A percentile compares a stretch with the other conserved stretches of the same genome.
phyloP scores from a whole-genome alignment of 1,139 yeast genomes.

The Meyerozyma carpophila region DNA sequence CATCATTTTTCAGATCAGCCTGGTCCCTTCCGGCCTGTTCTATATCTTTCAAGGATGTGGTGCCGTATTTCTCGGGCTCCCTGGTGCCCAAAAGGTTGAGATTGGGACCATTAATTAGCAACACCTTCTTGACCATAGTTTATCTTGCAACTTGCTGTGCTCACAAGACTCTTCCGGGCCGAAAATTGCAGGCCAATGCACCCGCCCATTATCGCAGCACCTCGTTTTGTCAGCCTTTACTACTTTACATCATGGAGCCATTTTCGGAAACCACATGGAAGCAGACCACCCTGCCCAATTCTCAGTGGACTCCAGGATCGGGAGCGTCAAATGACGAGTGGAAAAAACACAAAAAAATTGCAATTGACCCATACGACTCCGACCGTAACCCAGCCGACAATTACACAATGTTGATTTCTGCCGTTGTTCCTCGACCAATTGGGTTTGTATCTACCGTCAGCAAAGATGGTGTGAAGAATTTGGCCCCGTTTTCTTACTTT shows the following conservation, averaged over 20 bases:
- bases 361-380: conserved; percentile 44
- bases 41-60: conserved; percentile 36
- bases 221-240: too few species aligned
- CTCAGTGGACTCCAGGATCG: conserved; percentile 44
- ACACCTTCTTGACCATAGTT: conserved; percentile 34
- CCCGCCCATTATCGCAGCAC: neutral
- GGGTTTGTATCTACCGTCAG: conserved; percentile 49
- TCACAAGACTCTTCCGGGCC: neutral
- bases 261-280: neutral
- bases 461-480: conserved; percentile 38
- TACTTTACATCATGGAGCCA: neutral
- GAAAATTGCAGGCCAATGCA: neutral
- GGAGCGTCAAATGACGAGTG: conserved; percentile 46
- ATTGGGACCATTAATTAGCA: conserved; percentile 45
- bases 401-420: conserved; percentile 46
- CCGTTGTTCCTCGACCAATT: conserved; percentile 54
- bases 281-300: conserved; percentile 11
- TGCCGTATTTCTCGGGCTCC: conserved; percentile 48
- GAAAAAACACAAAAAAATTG: conserved; percentile 37
- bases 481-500: conserved; percentile 60
- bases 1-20: conserved; percentile 24
- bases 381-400: conserved; percentile 40
- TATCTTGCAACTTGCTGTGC: neutral
- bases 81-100: conserved; percentile 43
- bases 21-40: conserved; percentile 36